phyloP scores from a whole-genome alignment of 768 basidiomycete species.

The Mrakia frigida region DNA sequence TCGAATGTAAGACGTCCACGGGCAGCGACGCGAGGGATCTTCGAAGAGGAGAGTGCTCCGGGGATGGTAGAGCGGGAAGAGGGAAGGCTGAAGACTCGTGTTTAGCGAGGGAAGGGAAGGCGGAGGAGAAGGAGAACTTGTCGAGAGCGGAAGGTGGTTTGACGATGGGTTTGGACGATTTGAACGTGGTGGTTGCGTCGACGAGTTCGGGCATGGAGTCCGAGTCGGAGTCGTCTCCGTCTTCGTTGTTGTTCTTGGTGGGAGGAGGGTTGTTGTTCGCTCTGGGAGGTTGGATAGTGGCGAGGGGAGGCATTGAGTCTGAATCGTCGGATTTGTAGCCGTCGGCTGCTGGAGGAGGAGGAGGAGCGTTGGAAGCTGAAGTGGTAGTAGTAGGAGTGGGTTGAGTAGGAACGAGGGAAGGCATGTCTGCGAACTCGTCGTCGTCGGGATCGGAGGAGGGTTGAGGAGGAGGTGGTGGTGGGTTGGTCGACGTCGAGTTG shows the following conservation, averaged over 20 bases:
- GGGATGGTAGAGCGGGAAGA: background rate
- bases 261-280: background rate
- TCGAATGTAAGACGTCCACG: background rate
- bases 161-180: too few species aligned
- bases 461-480: too few species aligned
- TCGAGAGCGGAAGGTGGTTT: background rate
- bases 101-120: background rate
- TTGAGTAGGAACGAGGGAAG: background rate
- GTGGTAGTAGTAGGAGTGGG: background rate
- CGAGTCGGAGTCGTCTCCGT: background rate
- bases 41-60: background rate
- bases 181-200: too few species aligned
- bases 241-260: too few species aligned
- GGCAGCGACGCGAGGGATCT: background rate
- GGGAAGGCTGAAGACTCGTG: background rate
- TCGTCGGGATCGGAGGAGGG: too few species aligned
- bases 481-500: too few species aligned
- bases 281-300: background rate
- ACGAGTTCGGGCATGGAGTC: background rate
- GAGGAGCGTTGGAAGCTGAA: background rate
- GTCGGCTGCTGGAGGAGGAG: background rate
- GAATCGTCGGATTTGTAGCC: background rate
- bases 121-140: background rate
- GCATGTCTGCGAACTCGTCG: slow-evolving; percentile 8
- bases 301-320: background rate